Conservation (phyloP, 1,284 basidiomycete species). For the Kwoniella shivajii region DNA sequence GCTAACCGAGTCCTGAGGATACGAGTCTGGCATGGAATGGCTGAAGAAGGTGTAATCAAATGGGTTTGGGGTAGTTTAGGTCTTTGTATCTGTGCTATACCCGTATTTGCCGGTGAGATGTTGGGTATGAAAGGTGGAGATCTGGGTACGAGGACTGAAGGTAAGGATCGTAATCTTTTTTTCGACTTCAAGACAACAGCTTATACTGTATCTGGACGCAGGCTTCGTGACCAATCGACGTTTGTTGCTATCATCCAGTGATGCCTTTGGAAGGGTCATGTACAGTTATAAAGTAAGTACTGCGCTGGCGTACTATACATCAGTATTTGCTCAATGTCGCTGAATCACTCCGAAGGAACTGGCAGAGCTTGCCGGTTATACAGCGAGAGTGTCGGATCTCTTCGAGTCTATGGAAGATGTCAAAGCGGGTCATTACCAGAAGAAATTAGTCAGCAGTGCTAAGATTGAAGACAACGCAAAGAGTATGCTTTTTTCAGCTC, state of each 20-base stretch:
- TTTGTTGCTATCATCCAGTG: conserved; percentile 68
- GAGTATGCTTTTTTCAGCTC: conserved; percentile 59
- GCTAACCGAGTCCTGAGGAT: conserved; percentile 79
- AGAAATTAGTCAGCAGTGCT: conserved; percentile 77
- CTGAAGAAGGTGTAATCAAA: conserved; percentile 94
- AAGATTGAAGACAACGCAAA: conserved; percentile 75
- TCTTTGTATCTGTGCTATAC: conserved; percentile 88
- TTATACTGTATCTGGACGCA: conserved; percentile 43
- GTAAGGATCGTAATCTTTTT: conserved; percentile 55
- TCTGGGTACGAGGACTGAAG: conserved; percentile 82
- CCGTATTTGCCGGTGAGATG: conserved; percentile 87
- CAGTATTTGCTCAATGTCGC: background rate
- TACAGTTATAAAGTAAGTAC: conserved; percentile 80
- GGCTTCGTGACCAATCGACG: conserved; percentile 94
- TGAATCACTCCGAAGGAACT: conserved; percentile 61
- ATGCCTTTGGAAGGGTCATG: conserved; percentile 71
- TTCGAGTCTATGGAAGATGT: conserved; percentile 92
- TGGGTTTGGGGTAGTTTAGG: conserved; percentile 97
- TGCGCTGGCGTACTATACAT: too few species aligned
- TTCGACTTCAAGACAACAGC: background rate
- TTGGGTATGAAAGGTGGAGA: conserved; percentile 66
- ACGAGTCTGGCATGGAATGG: conserved; percentile 86
- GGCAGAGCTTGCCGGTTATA: conserved; percentile 93
- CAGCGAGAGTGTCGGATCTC: conserved; percentile 83
- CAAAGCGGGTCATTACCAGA: conserved; percentile 81